A percentile compares a stretch with the other conserved stretches of the same genome.
Evolutionary conservation across 164 flowering plant genomes (phyloP).

Genomic region (Pachysandra terminalis): DNA sequence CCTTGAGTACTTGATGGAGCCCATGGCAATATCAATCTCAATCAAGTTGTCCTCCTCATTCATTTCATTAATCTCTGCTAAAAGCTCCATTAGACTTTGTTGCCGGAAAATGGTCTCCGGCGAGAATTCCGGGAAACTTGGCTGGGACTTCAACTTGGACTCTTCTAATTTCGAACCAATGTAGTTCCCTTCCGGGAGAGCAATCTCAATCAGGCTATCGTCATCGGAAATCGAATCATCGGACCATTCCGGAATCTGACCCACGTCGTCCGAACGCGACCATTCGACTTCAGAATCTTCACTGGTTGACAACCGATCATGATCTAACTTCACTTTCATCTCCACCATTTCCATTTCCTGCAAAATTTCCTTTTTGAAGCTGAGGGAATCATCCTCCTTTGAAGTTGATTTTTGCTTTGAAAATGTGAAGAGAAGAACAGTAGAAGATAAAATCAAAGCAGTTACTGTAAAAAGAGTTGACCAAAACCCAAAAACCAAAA

Average conservation of each 20-base stretch:
- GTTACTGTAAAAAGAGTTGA: slow-evolving; percentile 29
- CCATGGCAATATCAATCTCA: slow-evolving; percentile 64
- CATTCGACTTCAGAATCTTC: slow-evolving; percentile 51
- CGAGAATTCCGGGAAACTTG: slow-evolving; percentile 25
- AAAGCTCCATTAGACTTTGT: slow-evolving; percentile 43
- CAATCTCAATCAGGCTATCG: slow-evolving; percentile 83
- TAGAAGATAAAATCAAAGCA: slow-evolving; percentile 37
- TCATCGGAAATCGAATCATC: slow-evolving; percentile 84
- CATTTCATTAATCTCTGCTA: slow-evolving; percentile 59
- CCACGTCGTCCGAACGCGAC: slow-evolving; percentile 27
- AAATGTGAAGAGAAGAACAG: slow-evolving; percentile 29
- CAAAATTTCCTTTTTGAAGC: slow-evolving; percentile 3
- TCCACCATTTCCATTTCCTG: slow-evolving; percentile 10
- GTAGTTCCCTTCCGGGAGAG: slow-evolving; percentile 63
- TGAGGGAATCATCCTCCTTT: slow-evolving; percentile 14
- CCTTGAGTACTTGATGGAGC: slow-evolving; percentile 47
- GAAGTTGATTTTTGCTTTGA: slow-evolving; percentile 26
- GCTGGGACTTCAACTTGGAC: slow-evolving; percentile 13
- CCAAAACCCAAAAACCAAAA: slow-evolving; percentile 26
- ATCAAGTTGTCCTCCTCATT: slow-evolving; percentile 58
- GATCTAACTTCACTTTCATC: slow-evolving; percentile 13
- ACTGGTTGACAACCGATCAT: slow-evolving; percentile 36
- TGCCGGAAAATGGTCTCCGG: slow-evolving; percentile 31
- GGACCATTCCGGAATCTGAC: slow-evolving; percentile 29
- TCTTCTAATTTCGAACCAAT: slow-evolving; percentile 29